Conservation (phyloP, 331 rosid genomes). For the Stylosanthes scabra region DNA sequence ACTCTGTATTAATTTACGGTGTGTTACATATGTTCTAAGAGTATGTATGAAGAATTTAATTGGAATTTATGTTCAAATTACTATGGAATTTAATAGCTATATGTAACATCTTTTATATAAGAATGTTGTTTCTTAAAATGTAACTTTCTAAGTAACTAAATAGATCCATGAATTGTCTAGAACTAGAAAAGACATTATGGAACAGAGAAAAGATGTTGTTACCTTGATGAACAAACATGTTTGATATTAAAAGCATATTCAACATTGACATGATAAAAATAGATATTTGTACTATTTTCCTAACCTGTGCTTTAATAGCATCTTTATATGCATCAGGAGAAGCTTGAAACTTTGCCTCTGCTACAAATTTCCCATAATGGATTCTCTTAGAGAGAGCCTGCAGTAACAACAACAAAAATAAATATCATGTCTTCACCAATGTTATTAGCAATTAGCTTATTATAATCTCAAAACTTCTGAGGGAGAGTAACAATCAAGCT, state of each 20-base stretch:
- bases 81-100: too few species aligned
- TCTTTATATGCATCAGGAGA: constrained; percentile 59
- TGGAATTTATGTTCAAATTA: too few species aligned
- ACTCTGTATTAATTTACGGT: too few species aligned
- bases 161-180: not conserved
- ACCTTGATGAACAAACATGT: not conserved
- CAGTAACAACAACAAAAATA: not conserved
- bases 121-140: too few species aligned
- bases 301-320: constrained; percentile 64
- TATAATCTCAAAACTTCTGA: too few species aligned
- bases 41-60: not conserved
- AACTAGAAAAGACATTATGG: not conserved
- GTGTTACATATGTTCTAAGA: too few species aligned
- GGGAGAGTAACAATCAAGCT: not conserved
- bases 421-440: too few species aligned
- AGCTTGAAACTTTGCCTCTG: constrained; percentile 72
- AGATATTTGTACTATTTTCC: not conserved
- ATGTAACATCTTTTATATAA: too few species aligned
- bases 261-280: not conserved
- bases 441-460: too few species aligned
- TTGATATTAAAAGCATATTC: not conserved
- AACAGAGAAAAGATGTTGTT: not conserved
- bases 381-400: constrained; percentile 79
- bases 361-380: constrained; percentile 82
- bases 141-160: not conserved